Base-by-base conservation (phyloP, 306 rosid species). In the Biancaea sappan region DNA sequence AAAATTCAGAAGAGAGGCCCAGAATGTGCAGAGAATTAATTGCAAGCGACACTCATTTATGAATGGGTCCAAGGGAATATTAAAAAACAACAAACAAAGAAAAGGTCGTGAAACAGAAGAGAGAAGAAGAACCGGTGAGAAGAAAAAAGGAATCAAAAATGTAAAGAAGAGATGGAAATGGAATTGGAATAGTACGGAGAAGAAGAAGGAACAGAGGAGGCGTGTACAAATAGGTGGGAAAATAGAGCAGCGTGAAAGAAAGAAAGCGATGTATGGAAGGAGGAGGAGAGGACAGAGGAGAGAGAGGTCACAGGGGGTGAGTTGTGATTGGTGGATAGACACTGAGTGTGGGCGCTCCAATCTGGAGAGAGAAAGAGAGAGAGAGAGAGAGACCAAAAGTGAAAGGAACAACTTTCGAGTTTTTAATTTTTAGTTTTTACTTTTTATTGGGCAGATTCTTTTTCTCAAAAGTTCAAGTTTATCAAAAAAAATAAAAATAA, bases 291-390 rank as follows among this genome's bases (percentile, higher is more conserved):
- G n/a, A n/a, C n/a, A 80, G 48, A 69, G 72, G 66, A 35, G 56
- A 52, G 69, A 46, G 48, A 38, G 72, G 86, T 89, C 82, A 82
- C 69, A 75, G 75, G 80, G 76, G 86, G 48, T 79, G 86, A 88
- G 90, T 86, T 83, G 83, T 90, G 92, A 93, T 93, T 90, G 93
- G 98, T 81, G 73, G 83, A 80, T 46, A 79, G 47, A 59, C 57
- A 87, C 74, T 73, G 83, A 70, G 73, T 79, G 76, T 71, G 91
- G 82, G 84, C 75, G 75, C 85, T 76, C 75, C 37, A 63, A 24
- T 8, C 22, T 40, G 3, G n/a, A 14, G 32, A 22, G 52, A 44
- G 68, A 22, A 7, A 22, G 24, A 25, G 65, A 64, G 25, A 6
- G 31, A 5, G 26, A 31, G 22, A 14, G 61, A 69, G 25, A 12